Percentiles rank a stretch among this genome's conserved stretches.
These are phyloP conservation scores for Boletus reticulatus DNA, from an alignment of 768 basidiomycete genomes.

Conservation along the genomic window DNA sequence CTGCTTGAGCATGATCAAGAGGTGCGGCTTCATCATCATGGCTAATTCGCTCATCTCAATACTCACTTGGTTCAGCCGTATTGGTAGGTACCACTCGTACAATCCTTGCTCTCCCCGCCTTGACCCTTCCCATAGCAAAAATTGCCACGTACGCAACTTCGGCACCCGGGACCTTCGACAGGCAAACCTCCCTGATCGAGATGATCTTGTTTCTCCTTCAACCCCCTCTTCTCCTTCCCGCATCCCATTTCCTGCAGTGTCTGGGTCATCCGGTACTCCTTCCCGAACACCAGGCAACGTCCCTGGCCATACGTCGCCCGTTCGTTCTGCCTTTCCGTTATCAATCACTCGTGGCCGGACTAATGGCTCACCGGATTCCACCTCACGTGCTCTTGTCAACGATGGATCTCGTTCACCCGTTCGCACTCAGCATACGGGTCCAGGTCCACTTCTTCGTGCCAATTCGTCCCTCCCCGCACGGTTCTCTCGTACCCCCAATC, in stretches of 20 bases:
- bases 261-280: slow-evolving; percentile 9
- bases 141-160: slow-evolving; percentile 77
- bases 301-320: slow-evolving; percentile 25
- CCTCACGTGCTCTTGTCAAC: slow-evolving; percentile 8
- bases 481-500: slow-evolving; percentile 24
- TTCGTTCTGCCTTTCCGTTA: slow-evolving; percentile 34
- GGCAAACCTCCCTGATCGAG: slow-evolving; percentile 60
- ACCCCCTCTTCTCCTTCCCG: slow-evolving; percentile 30
- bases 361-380: slow-evolving; percentile 27
- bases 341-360: slow-evolving; percentile 23
- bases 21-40: slow-evolving; percentile 40
- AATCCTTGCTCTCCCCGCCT: neutral
- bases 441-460: slow-evolving; percentile 37
- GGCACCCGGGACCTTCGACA: slow-evolving; percentile 73
- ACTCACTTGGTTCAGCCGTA: slow-evolving; percentile 35
- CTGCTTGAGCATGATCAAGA: slow-evolving; percentile 82
- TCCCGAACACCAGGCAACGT: slow-evolving; percentile 18
- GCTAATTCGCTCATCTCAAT: slow-evolving; percentile 1
- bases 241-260: slow-evolving; percentile 16
- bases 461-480: slow-evolving; percentile 42
- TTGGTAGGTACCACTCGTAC: slow-evolving; percentile 32
- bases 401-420: slow-evolving; percentile 27
- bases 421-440: slow-evolving; percentile 27
- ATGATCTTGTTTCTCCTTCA: slow-evolving; percentile 34
- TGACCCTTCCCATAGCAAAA: slow-evolving; percentile 54